Base-by-base conservation (phyloP, 140 eudicot genomes). In the Bidens hawaiensis region DNA sequence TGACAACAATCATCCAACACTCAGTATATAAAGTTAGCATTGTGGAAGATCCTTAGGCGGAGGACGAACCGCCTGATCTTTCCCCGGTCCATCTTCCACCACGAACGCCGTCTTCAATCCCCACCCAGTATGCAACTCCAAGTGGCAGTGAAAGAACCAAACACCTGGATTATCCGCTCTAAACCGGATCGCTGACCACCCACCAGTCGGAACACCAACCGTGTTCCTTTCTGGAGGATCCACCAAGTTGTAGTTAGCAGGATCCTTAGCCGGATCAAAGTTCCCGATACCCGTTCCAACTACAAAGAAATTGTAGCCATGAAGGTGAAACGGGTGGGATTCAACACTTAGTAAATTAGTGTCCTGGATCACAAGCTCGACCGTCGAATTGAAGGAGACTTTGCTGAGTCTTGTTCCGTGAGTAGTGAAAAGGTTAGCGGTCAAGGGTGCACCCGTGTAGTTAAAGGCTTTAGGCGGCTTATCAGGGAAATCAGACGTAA, bases 311-410 rank as follows among this genome's bases (percentile, higher is more conserved):
- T 83, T 86, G 68, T 75, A 86, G 0, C 95, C 90, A 42, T 83
- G 95, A 52, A 86, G 90, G 67, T 86, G 95, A 46, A 86, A 80
- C n/a, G 95, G 95, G 46, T 86, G 95, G 13, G 87, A 83, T 42
- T 82, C 95, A 2, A 83, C 95, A 5, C 79, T 64, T 9, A 82
- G 70, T 49, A 86, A 55, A 8, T 80, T 86, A 1, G 95, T 86
- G 24, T 83, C 90, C 52, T 86, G 95, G 14, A 86, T 41, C 18
- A 86, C 90, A 60, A 86, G 68, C 48, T 86, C 95, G 5, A 86
- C 95, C 0, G 95, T 80, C 0, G 90, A 77, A 21, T 86, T 86
- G 71, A 79, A 86, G 6, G 64, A 33, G 5, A 86, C 46, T 71
- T 73, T 83, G 62, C 83, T 79, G 0, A 83, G 67, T 68, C 90